phyloP scores from a whole-genome alignment of 352 stramenopile genomes.

The Globisporangium barbulae region DNA sequence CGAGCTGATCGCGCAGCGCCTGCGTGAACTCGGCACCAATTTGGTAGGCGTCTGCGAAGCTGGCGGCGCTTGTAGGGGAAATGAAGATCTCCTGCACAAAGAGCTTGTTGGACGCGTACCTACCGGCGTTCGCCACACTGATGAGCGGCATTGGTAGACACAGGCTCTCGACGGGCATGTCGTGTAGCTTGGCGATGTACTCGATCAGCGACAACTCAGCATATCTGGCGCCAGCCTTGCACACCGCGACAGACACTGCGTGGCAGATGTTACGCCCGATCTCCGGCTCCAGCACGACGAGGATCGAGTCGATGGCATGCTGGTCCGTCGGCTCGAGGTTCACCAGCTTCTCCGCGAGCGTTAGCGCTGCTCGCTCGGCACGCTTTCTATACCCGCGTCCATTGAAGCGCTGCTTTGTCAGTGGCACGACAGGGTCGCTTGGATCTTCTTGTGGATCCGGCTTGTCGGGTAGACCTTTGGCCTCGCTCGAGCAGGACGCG shows the following conservation, averaged over 20 bases:
- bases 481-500: constrained; percentile 35
- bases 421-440: constrained; percentile 16
- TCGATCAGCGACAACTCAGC: constrained; percentile 46
- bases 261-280: constrained; percentile 57
- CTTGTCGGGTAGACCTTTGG: constrained; percentile 34
- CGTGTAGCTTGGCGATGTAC: constrained; percentile 48
- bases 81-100: constrained; percentile 66
- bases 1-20: constrained; percentile 39
- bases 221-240: constrained; percentile 63
- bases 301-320: constrained; percentile 28
- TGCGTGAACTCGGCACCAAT: constrained; percentile 50
- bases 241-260: constrained; percentile 56
- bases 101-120: constrained; percentile 63
- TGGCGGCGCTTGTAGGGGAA: constrained; percentile 43
- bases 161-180: constrained; percentile 36
- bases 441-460: constrained; percentile 27
- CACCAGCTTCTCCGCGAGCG: constrained; percentile 41
- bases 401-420: constrained; percentile 36
- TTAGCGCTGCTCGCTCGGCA: constrained; percentile 26
- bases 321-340: constrained; percentile 51
- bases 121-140: constrained; percentile 65
- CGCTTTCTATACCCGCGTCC: constrained; percentile 38
- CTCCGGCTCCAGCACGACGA: constrained; percentile 37
- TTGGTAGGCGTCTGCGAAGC: constrained; percentile 57
- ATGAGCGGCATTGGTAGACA: constrained; percentile 74